Evolutionary conservation across 768 basidiomycete genomes (phyloP).

Genomic region (button mushroom (Agaricus bisporus)): DNA sequence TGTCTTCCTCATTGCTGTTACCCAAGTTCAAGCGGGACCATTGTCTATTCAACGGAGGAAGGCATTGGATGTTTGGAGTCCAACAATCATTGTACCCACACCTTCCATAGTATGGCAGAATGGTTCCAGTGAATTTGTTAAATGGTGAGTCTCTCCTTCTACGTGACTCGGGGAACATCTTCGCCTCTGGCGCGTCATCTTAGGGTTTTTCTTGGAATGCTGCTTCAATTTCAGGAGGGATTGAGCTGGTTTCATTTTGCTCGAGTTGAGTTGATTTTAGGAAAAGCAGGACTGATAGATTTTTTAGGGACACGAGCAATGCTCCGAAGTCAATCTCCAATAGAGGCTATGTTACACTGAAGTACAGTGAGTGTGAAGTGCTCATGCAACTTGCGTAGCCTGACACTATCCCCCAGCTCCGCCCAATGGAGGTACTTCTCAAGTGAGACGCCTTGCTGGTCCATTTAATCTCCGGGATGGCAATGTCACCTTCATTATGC

Average conservation of each 20-base stretch:
- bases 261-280: no score
- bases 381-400: neutral
- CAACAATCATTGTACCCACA: slow-evolving; percentile 23
- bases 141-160: slow-evolving; percentile 20
- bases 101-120: slow-evolving; percentile 22
- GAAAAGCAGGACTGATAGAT: no score
- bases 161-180: no score
- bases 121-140: slow-evolving; percentile 20
- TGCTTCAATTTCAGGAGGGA: no score
- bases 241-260: no score
- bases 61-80: slow-evolving; percentile 25
- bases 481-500: slow-evolving; percentile 28
- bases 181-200: neutral
- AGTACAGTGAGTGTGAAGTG: slow-evolving; percentile 25
- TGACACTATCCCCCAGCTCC: slow-evolving; percentile 21
- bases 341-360: slow-evolving; percentile 23
- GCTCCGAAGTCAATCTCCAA: slow-evolving; percentile 39
- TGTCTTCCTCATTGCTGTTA: slow-evolving; percentile 18
- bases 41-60: slow-evolving; percentile 17
- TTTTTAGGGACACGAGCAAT: slow-evolving; percentile 31
- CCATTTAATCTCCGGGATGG: slow-evolving; percentile 31
- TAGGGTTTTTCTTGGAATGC: no score
- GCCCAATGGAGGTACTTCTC: neutral
- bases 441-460: slow-evolving; percentile 1
- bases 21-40: slow-evolving; percentile 17